Conservation (phyloP, 371 early-diverging fungal species). For the Encephalitozoon intestinalis region DNA sequence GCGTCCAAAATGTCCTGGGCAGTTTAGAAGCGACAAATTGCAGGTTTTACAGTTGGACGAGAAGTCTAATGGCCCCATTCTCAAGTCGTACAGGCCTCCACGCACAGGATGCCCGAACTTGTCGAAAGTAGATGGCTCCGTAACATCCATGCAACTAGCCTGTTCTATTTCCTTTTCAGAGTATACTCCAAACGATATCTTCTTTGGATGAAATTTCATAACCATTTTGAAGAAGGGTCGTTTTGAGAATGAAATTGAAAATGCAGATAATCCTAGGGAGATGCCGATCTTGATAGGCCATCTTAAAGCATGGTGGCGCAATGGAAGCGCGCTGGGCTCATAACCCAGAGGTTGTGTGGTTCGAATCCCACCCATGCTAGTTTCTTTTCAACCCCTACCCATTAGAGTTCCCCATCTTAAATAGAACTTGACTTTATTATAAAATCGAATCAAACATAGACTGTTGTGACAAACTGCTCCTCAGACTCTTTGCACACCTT, state of each 20-base stretch:
- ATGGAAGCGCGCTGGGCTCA: constrained; percentile 64
- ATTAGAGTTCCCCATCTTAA: neutral
- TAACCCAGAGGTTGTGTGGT: constrained; percentile 63
- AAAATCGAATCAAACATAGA: neutral
- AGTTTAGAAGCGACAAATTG: constrained; percentile 37
- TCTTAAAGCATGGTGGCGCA: constrained; percentile 61
- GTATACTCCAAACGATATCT: constrained; percentile 64
- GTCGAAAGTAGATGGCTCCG: constrained; percentile 79
- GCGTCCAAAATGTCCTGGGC: constrained; percentile 62
- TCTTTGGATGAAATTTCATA: constrained; percentile 20
- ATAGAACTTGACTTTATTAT: neutral
- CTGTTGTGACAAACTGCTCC: neutral
- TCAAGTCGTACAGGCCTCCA: constrained; percentile 85
- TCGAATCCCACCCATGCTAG: constrained; percentile 62
- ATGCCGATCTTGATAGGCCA: neutral
- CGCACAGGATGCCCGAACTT: constrained; percentile 75
- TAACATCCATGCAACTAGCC: constrained; percentile 81
- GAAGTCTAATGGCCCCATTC: constrained; percentile 81
- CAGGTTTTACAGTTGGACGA: constrained; percentile 62
- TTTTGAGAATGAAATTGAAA: neutral
- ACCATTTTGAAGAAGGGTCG: constrained; percentile 8
- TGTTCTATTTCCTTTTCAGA: constrained; percentile 76
- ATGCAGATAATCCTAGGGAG: neutral
- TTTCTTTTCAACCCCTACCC: neutral
- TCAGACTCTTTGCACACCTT: neutral